Evolutionary conservation across 768 basidiomycete species (phyloP).

Genomic region (Hirschioporus abietinus): DNA sequence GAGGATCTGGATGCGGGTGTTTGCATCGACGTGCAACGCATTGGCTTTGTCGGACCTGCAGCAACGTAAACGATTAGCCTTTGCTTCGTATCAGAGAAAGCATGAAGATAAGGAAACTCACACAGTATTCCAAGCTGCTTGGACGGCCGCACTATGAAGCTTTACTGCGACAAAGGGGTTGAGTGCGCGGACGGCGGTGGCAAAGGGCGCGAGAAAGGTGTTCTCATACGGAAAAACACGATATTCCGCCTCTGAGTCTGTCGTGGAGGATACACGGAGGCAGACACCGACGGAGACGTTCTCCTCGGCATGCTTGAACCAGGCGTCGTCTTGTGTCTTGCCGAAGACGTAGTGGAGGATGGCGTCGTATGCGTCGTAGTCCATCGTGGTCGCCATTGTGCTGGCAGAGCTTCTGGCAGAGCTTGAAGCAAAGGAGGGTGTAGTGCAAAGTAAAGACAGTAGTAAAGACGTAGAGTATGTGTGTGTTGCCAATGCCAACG

Average conservation of each 20-base stretch:
- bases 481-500: too few species aligned
- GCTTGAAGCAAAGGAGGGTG: too few species aligned
- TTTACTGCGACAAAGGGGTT: conserved; percentile 87
- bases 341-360: conserved; percentile 76
- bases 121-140: conserved; percentile 70
- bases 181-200: conserved; percentile 64
- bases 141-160: conserved; percentile 63
- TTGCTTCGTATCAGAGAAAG: neutral
- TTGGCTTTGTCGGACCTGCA: conserved; percentile 51
- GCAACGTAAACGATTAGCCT: neutral
- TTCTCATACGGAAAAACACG: conserved; percentile 86
- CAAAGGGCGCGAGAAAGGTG: conserved; percentile 72
- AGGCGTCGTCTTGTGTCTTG: conserved; percentile 77
- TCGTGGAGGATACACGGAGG: conserved; percentile 50
- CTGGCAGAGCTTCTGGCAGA: too few species aligned
- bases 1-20: conserved; percentile 85
- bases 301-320: conserved; percentile 84
- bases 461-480: too few species aligned
- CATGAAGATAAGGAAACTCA: too few species aligned
- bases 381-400: conserved; percentile 35
- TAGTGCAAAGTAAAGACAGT: too few species aligned
- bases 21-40: conserved; percentile 64
- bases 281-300: conserved; percentile 78
- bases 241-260: conserved; percentile 41
- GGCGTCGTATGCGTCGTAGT: conserved; percentile 79